These are phyloP conservation scores for Venturia aucupariae DNA, from an alignment of 2,329 filamentous ascomycete genomes.

Conservation along the genomic window DNA sequence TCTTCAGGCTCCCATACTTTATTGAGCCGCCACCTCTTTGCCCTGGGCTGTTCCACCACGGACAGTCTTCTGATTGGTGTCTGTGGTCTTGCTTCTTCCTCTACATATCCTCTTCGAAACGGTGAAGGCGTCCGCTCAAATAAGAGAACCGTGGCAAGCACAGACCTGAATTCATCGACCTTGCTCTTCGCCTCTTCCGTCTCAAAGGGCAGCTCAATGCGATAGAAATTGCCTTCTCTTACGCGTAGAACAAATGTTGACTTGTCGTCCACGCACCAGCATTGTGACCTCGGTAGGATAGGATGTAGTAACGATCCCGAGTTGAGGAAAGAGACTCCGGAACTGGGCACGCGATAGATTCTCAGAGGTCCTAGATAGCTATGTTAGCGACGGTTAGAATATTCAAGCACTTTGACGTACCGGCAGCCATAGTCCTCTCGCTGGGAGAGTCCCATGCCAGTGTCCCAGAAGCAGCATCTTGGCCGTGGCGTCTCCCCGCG, in stretches of 20 bases:
- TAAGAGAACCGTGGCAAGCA: slow-evolving; percentile 63
- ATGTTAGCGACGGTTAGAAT: neutral
- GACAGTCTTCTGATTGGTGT: slow-evolving; percentile 50
- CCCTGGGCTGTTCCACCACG: slow-evolving; percentile 37
- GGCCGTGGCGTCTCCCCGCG: slow-evolving; percentile 21
- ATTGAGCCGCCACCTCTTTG: slow-evolving; percentile 41
- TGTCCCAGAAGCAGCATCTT: slow-evolving; percentile 45
- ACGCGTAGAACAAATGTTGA: slow-evolving; percentile 84
- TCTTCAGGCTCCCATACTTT: slow-evolving; percentile 40
- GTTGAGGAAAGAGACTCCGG: slow-evolving; percentile 72
- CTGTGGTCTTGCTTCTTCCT: slow-evolving; percentile 59
- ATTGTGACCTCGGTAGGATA: slow-evolving; percentile 82
- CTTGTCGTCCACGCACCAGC: slow-evolving; percentile 82
- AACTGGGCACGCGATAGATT: slow-evolving; percentile 78
- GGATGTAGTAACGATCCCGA: slow-evolving; percentile 72
- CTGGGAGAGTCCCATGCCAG: slow-evolving; percentile 66
- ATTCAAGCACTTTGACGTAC: slow-evolving; percentile 35
- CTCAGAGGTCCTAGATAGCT: slow-evolving; percentile 56
- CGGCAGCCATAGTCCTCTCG: slow-evolving; percentile 72
- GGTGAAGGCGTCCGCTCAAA: slow-evolving; percentile 87
- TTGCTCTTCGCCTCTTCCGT: slow-evolving; percentile 54
- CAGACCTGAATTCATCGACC: slow-evolving; percentile 58
- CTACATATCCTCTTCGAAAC: slow-evolving; percentile 66
- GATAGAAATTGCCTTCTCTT: slow-evolving; percentile 74
- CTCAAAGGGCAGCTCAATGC: slow-evolving; percentile 70